phyloP scores from a whole-genome alignment of 805 yeast genomes.

The Suhomyces vadensis region DNA sequence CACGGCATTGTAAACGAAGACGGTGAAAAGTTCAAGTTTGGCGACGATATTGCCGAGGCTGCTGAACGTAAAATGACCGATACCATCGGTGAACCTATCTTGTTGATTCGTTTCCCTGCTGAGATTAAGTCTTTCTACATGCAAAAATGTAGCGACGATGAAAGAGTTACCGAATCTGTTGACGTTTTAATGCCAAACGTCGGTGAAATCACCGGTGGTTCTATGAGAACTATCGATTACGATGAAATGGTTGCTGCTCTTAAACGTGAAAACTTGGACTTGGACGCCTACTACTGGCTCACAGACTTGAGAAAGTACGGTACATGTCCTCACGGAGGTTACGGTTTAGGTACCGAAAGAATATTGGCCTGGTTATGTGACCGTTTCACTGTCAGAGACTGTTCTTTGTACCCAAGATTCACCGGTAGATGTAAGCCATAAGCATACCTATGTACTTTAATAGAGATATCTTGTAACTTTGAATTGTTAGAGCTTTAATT shows the following conservation, averaged over 20 bases:
- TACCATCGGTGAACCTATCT: slow-evolving; percentile 86
- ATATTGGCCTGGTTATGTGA: slow-evolving; percentile 97
- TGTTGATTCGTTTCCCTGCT: slow-evolving; percentile 92
- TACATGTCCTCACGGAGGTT: slow-evolving; percentile 98
- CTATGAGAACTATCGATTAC: slow-evolving; percentile 88
- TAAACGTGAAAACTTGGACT: slow-evolving; percentile 86
- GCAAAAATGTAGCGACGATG: slow-evolving; percentile 88
- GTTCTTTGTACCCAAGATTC: slow-evolving; percentile 96
- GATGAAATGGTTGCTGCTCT: slow-evolving; percentile 88
- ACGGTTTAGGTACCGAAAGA: slow-evolving; percentile 98
- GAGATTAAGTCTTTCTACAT: slow-evolving; percentile 98
- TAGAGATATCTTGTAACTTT: no score
- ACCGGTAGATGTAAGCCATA: slow-evolving; percentile 97
- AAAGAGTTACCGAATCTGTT: slow-evolving; percentile 95
- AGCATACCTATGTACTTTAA: neutral
- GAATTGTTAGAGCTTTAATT: no score
- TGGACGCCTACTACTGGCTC: slow-evolving; percentile 92
- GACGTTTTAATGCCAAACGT: slow-evolving; percentile 99
- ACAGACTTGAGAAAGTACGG: slow-evolving; percentile 95
- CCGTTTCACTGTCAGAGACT: slow-evolving; percentile 97
- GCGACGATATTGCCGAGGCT: slow-evolving; percentile 99
- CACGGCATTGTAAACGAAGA: slow-evolving; percentile 94
- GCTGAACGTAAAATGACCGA: slow-evolving; percentile 99
- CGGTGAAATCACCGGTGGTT: slow-evolving; percentile 98
- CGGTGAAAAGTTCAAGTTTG: slow-evolving; percentile 88